Percentiles rank a stretch among this genome's conserved stretches.
Evolutionary conservation across 1,284 basidiomycete species (phyloP).

Genomic region (Malassezia dermatis): DNA sequence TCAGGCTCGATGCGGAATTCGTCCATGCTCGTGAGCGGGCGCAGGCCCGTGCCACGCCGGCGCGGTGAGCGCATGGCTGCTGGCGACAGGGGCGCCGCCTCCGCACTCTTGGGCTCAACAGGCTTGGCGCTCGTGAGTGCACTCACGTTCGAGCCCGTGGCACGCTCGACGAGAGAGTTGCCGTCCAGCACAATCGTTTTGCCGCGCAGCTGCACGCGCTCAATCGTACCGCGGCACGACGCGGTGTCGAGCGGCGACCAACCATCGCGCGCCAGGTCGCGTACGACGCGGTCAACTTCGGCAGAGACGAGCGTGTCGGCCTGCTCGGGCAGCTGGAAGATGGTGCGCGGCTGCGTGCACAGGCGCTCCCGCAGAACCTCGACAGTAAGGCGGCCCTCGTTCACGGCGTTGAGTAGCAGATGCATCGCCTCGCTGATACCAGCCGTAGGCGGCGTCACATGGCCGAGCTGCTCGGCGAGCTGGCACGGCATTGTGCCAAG

Average conservation of each 20-base stretch:
- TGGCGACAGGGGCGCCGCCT: slow-evolving; percentile 36
- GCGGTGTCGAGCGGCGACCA: slow-evolving; percentile 79
- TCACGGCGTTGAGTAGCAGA: slow-evolving; percentile 75
- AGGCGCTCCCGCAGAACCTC: slow-evolving; percentile 70
- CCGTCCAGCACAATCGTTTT: slow-evolving; percentile 87
- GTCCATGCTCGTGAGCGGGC: slow-evolving; percentile 15
- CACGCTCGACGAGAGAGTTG: slow-evolving; percentile 56
- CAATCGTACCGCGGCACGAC: slow-evolving; percentile 64
- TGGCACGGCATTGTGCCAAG: slow-evolving; percentile 74
- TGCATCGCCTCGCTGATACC: slow-evolving; percentile 82
- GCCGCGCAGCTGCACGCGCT: slow-evolving; percentile 84
- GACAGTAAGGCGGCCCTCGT: slow-evolving; percentile 67
- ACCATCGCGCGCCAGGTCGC: slow-evolving; percentile 50
- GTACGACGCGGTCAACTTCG: slow-evolving; percentile 64
- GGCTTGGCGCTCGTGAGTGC: slow-evolving; percentile 51
- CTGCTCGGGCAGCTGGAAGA: slow-evolving; percentile 83
- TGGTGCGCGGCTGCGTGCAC: slow-evolving; percentile 80
- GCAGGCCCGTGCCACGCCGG: slow-evolving; percentile 18
- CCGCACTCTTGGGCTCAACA: slow-evolving; percentile 15
- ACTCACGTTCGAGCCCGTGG: slow-evolving; percentile 72
- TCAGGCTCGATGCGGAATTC: slow-evolving; percentile 18
- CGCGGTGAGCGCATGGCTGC: slow-evolving; percentile 17
- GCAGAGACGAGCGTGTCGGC: slow-evolving; percentile 64
- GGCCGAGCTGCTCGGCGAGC: slow-evolving; percentile 61
- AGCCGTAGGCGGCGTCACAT: slow-evolving; percentile 61